Evolutionary conservation across 2,329 filamentous ascomycete species (phyloP).

Genomic region (Trematosphaeria pertusa): DNA sequence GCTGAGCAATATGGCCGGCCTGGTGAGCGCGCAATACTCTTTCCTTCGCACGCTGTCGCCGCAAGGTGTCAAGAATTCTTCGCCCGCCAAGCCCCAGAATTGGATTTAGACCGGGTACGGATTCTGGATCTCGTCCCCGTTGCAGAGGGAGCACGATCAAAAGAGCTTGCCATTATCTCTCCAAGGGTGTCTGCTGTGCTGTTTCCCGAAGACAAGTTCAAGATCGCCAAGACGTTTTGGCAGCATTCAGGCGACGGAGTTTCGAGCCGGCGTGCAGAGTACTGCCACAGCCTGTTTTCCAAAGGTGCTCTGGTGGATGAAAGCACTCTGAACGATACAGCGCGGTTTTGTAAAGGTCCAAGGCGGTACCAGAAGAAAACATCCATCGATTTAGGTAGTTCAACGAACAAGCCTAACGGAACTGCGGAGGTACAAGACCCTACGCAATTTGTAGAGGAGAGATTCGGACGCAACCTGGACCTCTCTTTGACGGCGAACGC

Average conservation of each 20-base stretch:
- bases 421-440: slow-evolving; percentile 68
- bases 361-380: slow-evolving; percentile 76
- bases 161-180: slow-evolving; percentile 52
- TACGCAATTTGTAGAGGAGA: slow-evolving; percentile 85
- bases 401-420: slow-evolving; percentile 22
- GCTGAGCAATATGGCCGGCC: slow-evolving; percentile 67
- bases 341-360: slow-evolving; percentile 70
- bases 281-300: slow-evolving; percentile 77
- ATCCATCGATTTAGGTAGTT: slow-evolving; percentile 54
- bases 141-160: slow-evolving; percentile 58
- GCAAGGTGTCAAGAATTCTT: slow-evolving; percentile 78
- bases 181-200: slow-evolving; percentile 65
- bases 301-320: slow-evolving; percentile 69
- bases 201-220: slow-evolving; percentile 70
- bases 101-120: slow-evolving; percentile 58
- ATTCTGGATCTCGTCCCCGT: slow-evolving; percentile 71
- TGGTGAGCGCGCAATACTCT: slow-evolving; percentile 77
- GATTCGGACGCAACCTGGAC: slow-evolving; percentile 90
- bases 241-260: slow-evolving; percentile 94
- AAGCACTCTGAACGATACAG: slow-evolving; percentile 44
- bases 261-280: slow-evolving; percentile 89
- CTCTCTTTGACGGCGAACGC: slow-evolving; percentile 80
- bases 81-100: slow-evolving; percentile 61
- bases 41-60: slow-evolving; percentile 76
- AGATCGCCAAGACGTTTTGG: slow-evolving; percentile 92